phyloP scores from a whole-genome alignment of 352 stramenopile genomes.

The Pythium utonaiense region DNA sequence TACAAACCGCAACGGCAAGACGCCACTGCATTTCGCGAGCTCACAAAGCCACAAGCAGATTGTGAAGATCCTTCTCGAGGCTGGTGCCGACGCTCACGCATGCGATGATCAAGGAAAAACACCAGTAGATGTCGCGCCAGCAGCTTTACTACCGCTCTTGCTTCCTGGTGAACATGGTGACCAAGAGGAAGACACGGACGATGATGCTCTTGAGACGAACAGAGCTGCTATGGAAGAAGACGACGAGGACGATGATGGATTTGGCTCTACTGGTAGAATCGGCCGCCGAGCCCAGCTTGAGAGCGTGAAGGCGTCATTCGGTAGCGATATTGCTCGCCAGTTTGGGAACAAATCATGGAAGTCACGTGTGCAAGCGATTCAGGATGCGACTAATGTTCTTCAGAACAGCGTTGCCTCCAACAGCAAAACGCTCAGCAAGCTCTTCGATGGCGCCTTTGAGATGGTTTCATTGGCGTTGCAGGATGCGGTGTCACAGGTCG shows the following conservation, averaged over 20 bases:
- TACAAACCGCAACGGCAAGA: constrained; percentile 67
- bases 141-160: constrained; percentile 41
- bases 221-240: constrained; percentile 16
- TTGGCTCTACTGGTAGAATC: constrained; percentile 13
- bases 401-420: constrained; percentile 33
- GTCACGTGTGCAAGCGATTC: constrained; percentile 45
- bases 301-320: constrained; percentile 44
- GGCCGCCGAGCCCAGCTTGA: constrained; percentile 17
- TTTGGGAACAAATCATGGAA: constrained; percentile 68
- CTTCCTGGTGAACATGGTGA: constrained; percentile 40
- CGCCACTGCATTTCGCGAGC: constrained; percentile 65
- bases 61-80: constrained; percentile 65
- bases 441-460: constrained; percentile 62
- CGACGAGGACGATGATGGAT: constrained; percentile 34
- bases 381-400: constrained; percentile 45
- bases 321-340: constrained; percentile 38
- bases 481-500: constrained; percentile 67
- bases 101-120: constrained; percentile 57
- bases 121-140: constrained; percentile 56
- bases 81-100: constrained; percentile 61
- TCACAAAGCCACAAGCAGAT: constrained; percentile 56
- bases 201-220: constrained; percentile 23
- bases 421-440: constrained; percentile 36
- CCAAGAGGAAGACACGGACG: constrained; percentile 21
- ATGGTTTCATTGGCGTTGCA: constrained; percentile 56